phyloP scores from a whole-genome alignment of 768 basidiomycete genomes.

The Podaxis carcinomalis region DNA sequence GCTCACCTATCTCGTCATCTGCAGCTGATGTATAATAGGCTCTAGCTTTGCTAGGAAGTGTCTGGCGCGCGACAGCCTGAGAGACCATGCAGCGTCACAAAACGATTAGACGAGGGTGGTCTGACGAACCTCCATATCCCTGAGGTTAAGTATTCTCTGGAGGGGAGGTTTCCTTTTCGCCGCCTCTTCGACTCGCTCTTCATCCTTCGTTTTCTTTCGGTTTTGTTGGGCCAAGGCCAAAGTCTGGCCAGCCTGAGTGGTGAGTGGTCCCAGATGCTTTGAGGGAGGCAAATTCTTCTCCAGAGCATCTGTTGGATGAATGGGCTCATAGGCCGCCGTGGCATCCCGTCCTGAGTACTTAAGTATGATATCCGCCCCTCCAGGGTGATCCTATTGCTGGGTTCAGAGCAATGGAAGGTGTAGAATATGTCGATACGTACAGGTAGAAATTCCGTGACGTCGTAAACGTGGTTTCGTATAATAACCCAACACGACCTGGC shows the following conservation, averaged over 20 bases:
- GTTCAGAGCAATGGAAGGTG: background rate
- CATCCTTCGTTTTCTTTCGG: slow-evolving; percentile 60
- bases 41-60: slow-evolving; percentile 70
- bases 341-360: slow-evolving; percentile 85
- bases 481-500: slow-evolving; percentile 83
- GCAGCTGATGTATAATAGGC: slow-evolving; percentile 85
- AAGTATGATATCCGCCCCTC: slow-evolving; percentile 78
- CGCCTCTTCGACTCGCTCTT: slow-evolving; percentile 62
- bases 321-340: slow-evolving; percentile 70
- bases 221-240: slow-evolving; percentile 33
- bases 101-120: background rate
- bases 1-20: slow-evolving; percentile 79
- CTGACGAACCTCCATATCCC: slow-evolving; percentile 72
- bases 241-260: slow-evolving; percentile 35
- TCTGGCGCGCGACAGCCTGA: slow-evolving; percentile 66
- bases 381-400: slow-evolving; percentile 61
- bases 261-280: slow-evolving; percentile 70
- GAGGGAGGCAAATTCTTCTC: slow-evolving; percentile 64
- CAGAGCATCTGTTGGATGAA: slow-evolving; percentile 83
- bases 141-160: slow-evolving; percentile 64
- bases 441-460: slow-evolving; percentile 75
- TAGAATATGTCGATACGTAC: slow-evolving; percentile 28
- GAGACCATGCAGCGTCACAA: background rate
- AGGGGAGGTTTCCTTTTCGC: slow-evolving; percentile 60
- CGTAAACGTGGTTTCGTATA: slow-evolving; percentile 77